Percentiles rank a stretch among this genome's conserved stretches.
These are phyloP conservation scores for Xylariaceae sp. DNA, from an alignment of 2,329 filamentous ascomycete genomes.

Conservation along the genomic window DNA sequence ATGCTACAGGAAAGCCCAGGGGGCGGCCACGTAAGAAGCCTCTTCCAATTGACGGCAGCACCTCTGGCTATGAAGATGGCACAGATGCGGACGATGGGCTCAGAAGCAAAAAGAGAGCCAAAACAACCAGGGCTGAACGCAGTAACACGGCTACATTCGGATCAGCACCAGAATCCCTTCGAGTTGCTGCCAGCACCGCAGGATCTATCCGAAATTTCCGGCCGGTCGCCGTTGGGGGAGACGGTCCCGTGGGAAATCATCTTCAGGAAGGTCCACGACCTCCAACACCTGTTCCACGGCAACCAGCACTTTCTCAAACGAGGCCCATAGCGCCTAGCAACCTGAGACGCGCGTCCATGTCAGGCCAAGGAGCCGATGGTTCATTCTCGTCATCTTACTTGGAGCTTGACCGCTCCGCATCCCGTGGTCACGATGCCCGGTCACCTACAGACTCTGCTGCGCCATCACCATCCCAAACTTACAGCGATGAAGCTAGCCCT, in stretches of 20 bases:
- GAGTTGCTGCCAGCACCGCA: slow-evolving; percentile 88
- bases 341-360: slow-evolving; percentile 63
- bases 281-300: slow-evolving; percentile 69
- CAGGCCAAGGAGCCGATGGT: slow-evolving; percentile 53
- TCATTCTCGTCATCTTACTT: slow-evolving; percentile 33
- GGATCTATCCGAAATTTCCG: slow-evolving; percentile 85
- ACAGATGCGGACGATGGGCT: slow-evolving; percentile 63
- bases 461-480: slow-evolving; percentile 52
- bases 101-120: slow-evolving; percentile 73
- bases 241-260: slow-evolving; percentile 51
- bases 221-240: slow-evolving; percentile 62
- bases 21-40: slow-evolving; percentile 60
- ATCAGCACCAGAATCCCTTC: slow-evolving; percentile 74
- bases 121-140: slow-evolving; percentile 72
- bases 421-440: slow-evolving; percentile 53
- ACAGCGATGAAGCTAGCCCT: slow-evolving; percentile 67
- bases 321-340: slow-evolving; percentile 48
- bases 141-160: slow-evolving; percentile 74
- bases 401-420: slow-evolving; percentile 44
- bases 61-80: slow-evolving; percentile 72
- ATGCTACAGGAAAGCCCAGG: slow-evolving; percentile 57
- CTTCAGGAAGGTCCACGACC: slow-evolving; percentile 74
- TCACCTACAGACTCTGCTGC: slow-evolving; percentile 57
- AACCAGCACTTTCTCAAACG: slow-evolving; percentile 27
- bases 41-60: slow-evolving; percentile 60